Evolutionary conservation across 768 basidiomycete species (phyloP), one percentile per base, ranked within the genome.

Genomic region (Hygrophorus russula): DNA sequence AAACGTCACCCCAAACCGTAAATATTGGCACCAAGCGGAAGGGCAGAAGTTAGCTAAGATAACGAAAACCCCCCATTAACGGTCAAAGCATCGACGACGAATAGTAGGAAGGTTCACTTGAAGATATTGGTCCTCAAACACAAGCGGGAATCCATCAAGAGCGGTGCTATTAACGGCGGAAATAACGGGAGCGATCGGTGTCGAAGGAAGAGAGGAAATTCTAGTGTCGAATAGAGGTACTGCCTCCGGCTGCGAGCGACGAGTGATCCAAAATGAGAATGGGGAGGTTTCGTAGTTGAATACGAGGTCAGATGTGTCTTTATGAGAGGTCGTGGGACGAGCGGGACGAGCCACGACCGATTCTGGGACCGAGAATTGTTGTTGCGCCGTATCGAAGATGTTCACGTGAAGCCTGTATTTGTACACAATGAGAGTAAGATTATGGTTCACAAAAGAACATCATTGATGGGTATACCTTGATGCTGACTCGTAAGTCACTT

Each of bases 221-320:
- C 84, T 71, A 1, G 84, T 87, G 52, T 88, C 83, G 51, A 87
- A 87, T 17, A 88, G 57, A 41, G 76, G 80, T 36, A 54, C 51
- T 5, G 63, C 67, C 27, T 68, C 57, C 3, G 77, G 78, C 7
- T 73, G 65, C 3, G 75, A 73, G 17, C 76, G 73, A 35, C 83
- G 74, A 1, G 81, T 82, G 49, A 88, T 76, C 83, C 83, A 88
- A 56, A 87, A 88, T 2, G 78, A 75, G 55, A 88, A 88, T 0
- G 86, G 84, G 0, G 66, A 63, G 1, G 68, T 5, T 1, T 78
- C 66, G 47, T 77, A 75, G 54, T 85, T 78, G 64, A 88, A 87
- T 3, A 77, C 62, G 8, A 88, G 65, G 51, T 87, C 83, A 0
- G 79, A 79, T 0, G 57, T 62, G 10, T 60, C 44, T 30, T 55